Conservation (phyloP, 78 protist genomes). For the Dictyostelium citrinum region DNA sequence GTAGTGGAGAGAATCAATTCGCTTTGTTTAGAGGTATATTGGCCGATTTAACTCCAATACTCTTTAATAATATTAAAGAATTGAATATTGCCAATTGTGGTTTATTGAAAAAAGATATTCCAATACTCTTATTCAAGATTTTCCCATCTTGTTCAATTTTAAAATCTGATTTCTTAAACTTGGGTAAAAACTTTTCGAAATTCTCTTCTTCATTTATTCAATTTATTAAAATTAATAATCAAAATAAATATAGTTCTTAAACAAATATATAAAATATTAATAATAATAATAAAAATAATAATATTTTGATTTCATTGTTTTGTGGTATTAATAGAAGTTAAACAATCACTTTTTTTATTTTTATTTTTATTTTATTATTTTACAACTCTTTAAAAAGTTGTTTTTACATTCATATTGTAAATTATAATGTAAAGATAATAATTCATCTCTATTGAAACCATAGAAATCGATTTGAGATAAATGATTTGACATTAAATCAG, state of each 20-base stretch:
- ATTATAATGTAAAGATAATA: not conserved
- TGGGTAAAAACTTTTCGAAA: not conserved
- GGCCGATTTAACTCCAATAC: not conserved
- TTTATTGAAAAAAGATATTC: not conserved
- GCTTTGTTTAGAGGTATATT: not conserved
- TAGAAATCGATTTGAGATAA: not conserved
- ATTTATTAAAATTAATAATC: not conserved
- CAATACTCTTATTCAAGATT: not conserved
- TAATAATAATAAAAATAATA: no score
- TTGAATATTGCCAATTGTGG: not conserved
- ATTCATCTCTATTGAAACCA: not conserved
- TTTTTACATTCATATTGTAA: not conserved
- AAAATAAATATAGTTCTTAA: not conserved
- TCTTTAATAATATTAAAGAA: not conserved
- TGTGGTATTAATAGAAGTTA: no score
- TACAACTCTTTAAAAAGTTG: not conserved
- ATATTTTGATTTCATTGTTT: no score
- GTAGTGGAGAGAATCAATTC: not conserved
- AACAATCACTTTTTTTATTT: no score
- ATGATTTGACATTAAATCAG: not conserved
- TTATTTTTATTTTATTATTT: not conserved
- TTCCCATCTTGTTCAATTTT: not conserved
- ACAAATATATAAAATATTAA: not conserved
- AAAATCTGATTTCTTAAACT: not conserved
- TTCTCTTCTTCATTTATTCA: not conserved